Evolutionary conservation across 805 yeast genomes (phyloP).

Genomic region (Pichia cephalocereana): DNA sequence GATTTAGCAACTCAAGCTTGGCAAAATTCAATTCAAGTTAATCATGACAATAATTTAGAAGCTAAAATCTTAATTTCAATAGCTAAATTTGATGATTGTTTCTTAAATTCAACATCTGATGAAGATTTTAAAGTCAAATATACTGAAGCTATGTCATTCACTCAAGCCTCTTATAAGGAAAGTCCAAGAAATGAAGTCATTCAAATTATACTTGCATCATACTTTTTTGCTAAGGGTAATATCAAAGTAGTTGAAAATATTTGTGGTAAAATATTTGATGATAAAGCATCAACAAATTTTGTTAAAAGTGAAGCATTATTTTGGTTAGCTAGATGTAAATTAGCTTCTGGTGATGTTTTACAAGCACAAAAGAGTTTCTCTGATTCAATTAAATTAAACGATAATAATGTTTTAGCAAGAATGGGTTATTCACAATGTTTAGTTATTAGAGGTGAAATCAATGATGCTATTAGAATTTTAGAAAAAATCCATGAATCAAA

Average conservation of each 20-base stretch:
- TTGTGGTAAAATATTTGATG: constrained; percentile 39
- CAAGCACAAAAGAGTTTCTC: constrained; percentile 66
- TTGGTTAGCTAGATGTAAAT: constrained; percentile 82
- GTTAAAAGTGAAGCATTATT: constrained; percentile 56
- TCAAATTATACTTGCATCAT: constrained; percentile 58
- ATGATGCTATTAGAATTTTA: constrained; percentile 80
- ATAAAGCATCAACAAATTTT: constrained; percentile 29
- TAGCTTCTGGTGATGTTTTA: constrained; percentile 48
- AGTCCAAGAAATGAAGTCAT: constrained; percentile 50
- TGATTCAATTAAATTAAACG: constrained; percentile 59
- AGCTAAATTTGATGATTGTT: constrained; percentile 56
- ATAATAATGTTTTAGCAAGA: constrained; percentile 56
- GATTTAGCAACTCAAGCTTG: constrained; percentile 74
- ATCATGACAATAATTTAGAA: constrained; percentile 41
- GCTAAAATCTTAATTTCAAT: constrained; percentile 61
- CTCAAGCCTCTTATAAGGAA: constrained; percentile 31
- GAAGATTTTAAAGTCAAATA: constrained; percentile 56
- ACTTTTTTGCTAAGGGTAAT: constrained; percentile 60
- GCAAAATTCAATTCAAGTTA: constrained; percentile 66
- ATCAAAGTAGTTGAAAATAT: constrained; percentile 48
- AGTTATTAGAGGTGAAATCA: constrained; percentile 58
- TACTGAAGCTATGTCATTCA: constrained; percentile 45
- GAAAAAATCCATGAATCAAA: constrained; percentile 61
- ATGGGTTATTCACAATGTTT: constrained; percentile 85
- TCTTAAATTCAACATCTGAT: constrained; percentile 46